phyloP scores from a whole-genome alignment of 345 rosid species.

The Dovyalis caffra region DNA sequence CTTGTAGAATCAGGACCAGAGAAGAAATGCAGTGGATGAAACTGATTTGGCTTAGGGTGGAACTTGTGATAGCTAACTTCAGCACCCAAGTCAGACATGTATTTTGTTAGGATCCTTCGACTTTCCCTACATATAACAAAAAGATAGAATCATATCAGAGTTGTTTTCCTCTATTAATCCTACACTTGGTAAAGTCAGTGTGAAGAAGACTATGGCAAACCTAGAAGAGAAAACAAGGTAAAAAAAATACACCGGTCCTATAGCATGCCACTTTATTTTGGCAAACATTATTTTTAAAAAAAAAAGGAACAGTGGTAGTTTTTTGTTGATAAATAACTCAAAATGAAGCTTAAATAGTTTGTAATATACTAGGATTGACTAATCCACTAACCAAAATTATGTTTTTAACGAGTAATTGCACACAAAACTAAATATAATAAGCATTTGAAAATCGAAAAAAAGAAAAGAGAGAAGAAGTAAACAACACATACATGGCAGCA shows the following conservation, averaged over 20 bases:
- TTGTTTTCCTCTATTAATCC: not conserved
- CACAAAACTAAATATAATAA: not conserved
- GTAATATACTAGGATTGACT: no score
- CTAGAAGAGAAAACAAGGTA: not conserved
- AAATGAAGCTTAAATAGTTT: no score
- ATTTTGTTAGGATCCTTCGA: slow-evolving; percentile 53
- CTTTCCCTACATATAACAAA: slow-evolving; percentile 46
- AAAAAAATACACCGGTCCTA: no score
- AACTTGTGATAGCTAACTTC: slow-evolving; percentile 84
- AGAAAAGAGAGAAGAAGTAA: not conserved
- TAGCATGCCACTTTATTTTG: no score
- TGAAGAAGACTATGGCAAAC: not conserved
- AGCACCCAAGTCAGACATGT: slow-evolving; percentile 74
- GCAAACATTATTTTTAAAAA: no score
- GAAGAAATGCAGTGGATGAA: slow-evolving; percentile 82
- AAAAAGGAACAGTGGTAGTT: no score
- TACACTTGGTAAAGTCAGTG: not conserved
- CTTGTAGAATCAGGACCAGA: slow-evolving; percentile 47
- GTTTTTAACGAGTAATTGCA: no score
- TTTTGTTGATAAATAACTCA: no score
- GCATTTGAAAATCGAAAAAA: not conserved
- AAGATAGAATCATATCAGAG: slow-evolving; percentile 10
- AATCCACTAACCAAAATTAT: no score
- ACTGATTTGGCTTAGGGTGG: slow-evolving; percentile 51
- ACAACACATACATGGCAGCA: slow-evolving; percentile 52